Conservation (phyloP, 2,329 filamentous ascomycete genomes). For the Fusarium nygamai region DNA sequence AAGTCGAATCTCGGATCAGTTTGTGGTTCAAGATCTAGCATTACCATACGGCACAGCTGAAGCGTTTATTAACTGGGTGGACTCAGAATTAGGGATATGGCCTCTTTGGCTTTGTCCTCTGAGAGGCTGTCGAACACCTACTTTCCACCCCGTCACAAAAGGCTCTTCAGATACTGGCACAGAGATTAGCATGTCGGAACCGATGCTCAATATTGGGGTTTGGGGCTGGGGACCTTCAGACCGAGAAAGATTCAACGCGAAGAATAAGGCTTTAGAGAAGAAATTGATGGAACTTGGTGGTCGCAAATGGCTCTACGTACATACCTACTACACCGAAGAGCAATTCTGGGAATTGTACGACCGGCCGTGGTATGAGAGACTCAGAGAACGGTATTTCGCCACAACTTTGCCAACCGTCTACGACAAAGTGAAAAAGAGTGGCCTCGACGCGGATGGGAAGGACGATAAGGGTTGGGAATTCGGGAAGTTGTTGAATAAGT, state of each 20-base stretch:
- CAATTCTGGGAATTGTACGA: conserved; percentile 73
- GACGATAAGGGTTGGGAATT: not conserved
- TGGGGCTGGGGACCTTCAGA: conserved; percentile 76
- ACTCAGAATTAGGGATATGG: conserved; percentile 37
- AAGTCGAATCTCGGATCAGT: conserved; percentile 63
- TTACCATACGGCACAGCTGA: conserved; percentile 61
- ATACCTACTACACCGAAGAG: conserved; percentile 76
- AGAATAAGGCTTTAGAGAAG: conserved; percentile 73
- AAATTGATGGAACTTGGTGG: conserved; percentile 73
- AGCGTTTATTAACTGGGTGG: conserved; percentile 45
- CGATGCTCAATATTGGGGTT: conserved; percentile 69
- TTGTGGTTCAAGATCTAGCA: conserved; percentile 71
- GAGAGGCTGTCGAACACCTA: conserved; percentile 24
- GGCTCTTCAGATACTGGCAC: fast-evolving
- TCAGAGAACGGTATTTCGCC: conserved; percentile 69
- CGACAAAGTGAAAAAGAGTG: conserved; percentile 70
- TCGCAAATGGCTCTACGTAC: conserved; percentile 84
- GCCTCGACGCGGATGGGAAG: conserved; percentile 39
- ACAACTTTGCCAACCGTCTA: conserved; percentile 68
- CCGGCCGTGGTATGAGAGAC: conserved; percentile 63
- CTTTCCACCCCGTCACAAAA: conserved; percentile 31
- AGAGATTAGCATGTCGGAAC: not conserved
- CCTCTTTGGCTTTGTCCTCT: conserved; percentile 46
- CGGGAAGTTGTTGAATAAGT: not conserved
- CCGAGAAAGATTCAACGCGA: conserved; percentile 63